Evolutionary conservation across 345 rosid species (phyloP).

Genomic region (Gossypioides kirkii): DNA sequence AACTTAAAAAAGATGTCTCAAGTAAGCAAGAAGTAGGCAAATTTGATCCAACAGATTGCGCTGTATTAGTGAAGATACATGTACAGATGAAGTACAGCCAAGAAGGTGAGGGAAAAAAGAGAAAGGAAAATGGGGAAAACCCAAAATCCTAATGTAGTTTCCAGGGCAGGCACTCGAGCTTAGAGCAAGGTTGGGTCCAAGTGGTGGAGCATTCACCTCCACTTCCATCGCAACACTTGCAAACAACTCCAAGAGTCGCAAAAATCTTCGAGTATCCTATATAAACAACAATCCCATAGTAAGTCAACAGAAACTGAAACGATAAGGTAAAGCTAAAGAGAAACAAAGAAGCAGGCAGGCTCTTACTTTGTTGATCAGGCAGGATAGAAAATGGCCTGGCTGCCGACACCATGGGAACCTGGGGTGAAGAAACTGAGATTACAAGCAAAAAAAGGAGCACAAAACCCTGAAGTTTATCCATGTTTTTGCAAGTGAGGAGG

Average conservation of each 20-base stretch:
- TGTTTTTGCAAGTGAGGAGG: neutral
- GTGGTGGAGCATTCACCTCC: conserved; percentile 37
- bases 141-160: conserved; percentile 22
- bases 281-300: neutral
- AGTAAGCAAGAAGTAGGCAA: neutral
- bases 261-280: conserved; percentile 36
- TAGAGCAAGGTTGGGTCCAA: conserved; percentile 44
- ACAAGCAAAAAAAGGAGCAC: conserved; percentile 8
- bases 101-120: neutral
- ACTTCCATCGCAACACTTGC: conserved; percentile 53
- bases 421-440: neutral
- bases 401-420: neutral
- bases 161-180: conserved; percentile 57
- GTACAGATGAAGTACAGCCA: neutral
- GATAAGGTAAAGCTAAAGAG: neutral
- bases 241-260: conserved; percentile 48
- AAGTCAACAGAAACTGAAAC: neutral
- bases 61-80: neutral
- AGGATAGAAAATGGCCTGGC: conserved; percentile 12
- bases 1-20: neutral
- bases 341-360: neutral
- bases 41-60: neutral
- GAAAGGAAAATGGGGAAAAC: neutral
- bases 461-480: neutral
- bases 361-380: conserved; percentile 16